A percentile compares a stretch with the other conserved stretches of the same genome.
phyloP scores from a whole-genome alignment of 2,329 filamentous ascomycete genomes.

The Rhynchosporium graminicola region DNA sequence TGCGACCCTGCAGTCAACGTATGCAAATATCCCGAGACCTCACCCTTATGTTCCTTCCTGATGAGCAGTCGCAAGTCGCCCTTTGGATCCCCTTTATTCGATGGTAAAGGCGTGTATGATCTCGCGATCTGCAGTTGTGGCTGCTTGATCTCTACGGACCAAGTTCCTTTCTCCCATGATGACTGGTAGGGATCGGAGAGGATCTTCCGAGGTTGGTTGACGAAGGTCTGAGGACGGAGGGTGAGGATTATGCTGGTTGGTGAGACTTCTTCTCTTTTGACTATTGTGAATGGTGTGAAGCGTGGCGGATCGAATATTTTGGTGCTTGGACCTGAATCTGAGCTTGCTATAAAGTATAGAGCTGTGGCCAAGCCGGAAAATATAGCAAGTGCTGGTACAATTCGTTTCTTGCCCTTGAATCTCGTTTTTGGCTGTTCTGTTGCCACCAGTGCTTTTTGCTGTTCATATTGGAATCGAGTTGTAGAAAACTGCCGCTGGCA shows the following conservation, averaged over 20 bases:
- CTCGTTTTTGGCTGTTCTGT: conserved; percentile 1
- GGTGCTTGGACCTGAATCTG: conserved; percentile 6
- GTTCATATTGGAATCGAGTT: background rate
- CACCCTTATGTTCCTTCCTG: conserved; percentile 74
- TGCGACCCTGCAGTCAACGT: conserved; percentile 60
- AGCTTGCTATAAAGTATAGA: background rate
- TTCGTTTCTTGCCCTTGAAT: background rate
- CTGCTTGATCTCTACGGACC: conserved; percentile 92
- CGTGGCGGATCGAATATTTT: conserved; percentile 55
- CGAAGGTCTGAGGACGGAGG: conserved; percentile 48
- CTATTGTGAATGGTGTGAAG: conserved; percentile 68
- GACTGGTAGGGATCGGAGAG: conserved; percentile 42
- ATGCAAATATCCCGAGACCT: conserved; percentile 82
- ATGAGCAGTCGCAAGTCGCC: conserved; percentile 71
- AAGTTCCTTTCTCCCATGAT: conserved; percentile 66
- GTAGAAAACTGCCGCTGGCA: conserved; percentile 6
- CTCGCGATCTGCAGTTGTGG: conserved; percentile 90
- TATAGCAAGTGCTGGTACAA: conserved; percentile 3
- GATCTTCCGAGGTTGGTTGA: background rate
- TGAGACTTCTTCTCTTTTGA: conserved; percentile 62
- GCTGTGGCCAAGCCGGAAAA: background rate
- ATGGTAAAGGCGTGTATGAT: conserved; percentile 86
- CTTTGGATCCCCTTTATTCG: conserved; percentile 40
- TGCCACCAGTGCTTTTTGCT: conserved; percentile 6
- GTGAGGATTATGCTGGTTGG: conserved; percentile 70